Conservation (phyloP, 257 asterid genomes). For the Jaltomata sinuosa region DNA sequence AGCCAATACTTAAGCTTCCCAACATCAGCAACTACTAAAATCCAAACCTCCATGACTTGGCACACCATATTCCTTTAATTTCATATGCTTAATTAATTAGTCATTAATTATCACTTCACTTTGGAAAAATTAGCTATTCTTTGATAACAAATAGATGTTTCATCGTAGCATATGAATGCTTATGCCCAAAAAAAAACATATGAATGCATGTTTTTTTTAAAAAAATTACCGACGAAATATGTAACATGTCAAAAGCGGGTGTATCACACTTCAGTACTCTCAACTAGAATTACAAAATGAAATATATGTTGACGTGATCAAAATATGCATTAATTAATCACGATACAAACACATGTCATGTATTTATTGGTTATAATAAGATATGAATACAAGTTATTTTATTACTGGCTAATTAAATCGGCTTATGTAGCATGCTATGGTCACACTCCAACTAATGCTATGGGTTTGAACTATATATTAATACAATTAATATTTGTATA, state of each 20-base stretch:
- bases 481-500: neutral
- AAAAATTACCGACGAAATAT: no score
- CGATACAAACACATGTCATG: no score
- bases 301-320: no score
- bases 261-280: no score
- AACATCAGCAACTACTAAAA: neutral
- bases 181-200: no score
- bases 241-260: no score
- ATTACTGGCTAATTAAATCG: neutral
- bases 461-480: neutral
- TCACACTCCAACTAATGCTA: neutral
- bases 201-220: no score
- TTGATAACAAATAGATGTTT: neutral
- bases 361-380: no score
- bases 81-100: neutral
- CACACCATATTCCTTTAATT: neutral
- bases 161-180: neutral
- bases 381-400: no score
- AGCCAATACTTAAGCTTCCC: neutral
- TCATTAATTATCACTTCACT: neutral
- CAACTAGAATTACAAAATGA: no score
- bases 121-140: neutral
- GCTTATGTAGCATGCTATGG: neutral
- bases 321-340: no score
- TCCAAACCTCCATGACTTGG: neutral